Percentiles rank a stretch among this genome's conserved stretches.
phyloP scores from a whole-genome alignment of 768 basidiomycete genomes.

The Kwoniella sp. region DNA sequence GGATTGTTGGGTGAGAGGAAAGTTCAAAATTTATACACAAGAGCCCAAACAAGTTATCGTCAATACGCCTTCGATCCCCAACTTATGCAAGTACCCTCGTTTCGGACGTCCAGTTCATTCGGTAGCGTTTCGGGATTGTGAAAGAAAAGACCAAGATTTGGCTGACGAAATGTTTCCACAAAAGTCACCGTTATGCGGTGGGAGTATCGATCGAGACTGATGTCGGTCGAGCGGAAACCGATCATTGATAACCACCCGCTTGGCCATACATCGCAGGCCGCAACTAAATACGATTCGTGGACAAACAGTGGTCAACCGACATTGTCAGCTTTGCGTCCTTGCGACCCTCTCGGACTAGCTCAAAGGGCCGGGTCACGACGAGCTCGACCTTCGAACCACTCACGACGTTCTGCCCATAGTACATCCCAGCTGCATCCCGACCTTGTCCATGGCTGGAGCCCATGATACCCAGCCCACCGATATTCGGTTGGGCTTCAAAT shows the following conservation, averaged over 20 bases:
- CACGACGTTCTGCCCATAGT: conserved; percentile 19
- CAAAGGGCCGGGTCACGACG: too few relatives aligned
- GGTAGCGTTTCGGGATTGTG: background rate
- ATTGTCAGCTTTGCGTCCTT: conserved; percentile 2
- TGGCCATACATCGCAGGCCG: conserved; percentile 17
- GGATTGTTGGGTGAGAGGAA: too few relatives aligned
- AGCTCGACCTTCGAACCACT: background rate
- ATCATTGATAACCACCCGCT: conserved; percentile 20
- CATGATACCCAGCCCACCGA: conserved; percentile 54
- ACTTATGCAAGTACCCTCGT: background rate
- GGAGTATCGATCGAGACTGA: background rate
- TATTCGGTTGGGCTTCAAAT: conserved; percentile 50
- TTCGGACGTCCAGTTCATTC: background rate
- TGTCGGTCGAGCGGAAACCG: background rate
- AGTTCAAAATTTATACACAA: background rate
- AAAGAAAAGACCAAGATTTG: background rate
- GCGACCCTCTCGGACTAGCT: too few relatives aligned
- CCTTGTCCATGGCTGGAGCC: conserved; percentile 13
- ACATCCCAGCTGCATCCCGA: conserved; percentile 4
- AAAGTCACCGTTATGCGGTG: background rate
- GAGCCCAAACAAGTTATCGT: background rate
- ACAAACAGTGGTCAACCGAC: background rate
- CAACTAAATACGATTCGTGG: background rate
- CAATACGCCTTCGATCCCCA: background rate
- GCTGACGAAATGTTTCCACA: background rate